A percentile compares a stretch with the other conserved stretches of the same genome.
phyloP scores from a whole-genome alignment of 805 yeast species.

The Zygosaccharomyces siamensis region DNA sequence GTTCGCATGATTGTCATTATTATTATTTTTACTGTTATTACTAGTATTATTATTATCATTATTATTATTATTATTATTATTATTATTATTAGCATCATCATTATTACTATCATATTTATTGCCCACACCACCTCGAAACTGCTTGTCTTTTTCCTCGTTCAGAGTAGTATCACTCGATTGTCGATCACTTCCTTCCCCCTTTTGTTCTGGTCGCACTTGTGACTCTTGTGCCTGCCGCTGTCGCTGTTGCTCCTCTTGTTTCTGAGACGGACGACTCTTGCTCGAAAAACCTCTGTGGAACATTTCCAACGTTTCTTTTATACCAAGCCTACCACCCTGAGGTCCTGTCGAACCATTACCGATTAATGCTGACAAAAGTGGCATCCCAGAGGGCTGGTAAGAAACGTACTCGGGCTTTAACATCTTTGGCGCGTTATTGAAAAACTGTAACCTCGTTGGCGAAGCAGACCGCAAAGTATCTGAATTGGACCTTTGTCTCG shows the following conservation, averaged over 20 bases:
- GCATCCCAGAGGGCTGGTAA: constrained; percentile 18
- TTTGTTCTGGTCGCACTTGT: background rate
- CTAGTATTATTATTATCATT: background rate
- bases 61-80: background rate
- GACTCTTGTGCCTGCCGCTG: constrained; percentile 1
- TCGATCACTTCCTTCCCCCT: background rate
- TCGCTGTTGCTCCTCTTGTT: background rate
- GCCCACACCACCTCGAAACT: background rate
- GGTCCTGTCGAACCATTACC: constrained; percentile 10
- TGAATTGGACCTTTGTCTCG: constrained; percentile 19
- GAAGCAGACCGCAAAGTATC: constrained; percentile 29
- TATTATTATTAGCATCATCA: background rate
- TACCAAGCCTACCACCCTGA: constrained; percentile 7
- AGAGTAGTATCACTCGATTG: constrained; percentile 16
- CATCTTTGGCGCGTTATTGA: constrained; percentile 28
- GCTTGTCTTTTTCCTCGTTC: constrained; percentile 8
- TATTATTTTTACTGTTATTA: background rate
- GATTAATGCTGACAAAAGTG: constrained; percentile 26
- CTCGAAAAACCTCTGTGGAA: constrained; percentile 9
- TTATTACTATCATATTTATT: background rate
- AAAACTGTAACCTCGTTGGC: constrained; percentile 26
- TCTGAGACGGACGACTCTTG: background rate
- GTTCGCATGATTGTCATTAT: background rate
- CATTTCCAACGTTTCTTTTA: constrained; percentile 23
- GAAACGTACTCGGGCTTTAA: constrained; percentile 27